Percentiles rank a stretch among this genome's conserved stretches.
Evolutionary conservation across 2,329 filamentous ascomycete genomes (phyloP).

Genomic region (Pseudovirgaria hyperparasitica): DNA sequence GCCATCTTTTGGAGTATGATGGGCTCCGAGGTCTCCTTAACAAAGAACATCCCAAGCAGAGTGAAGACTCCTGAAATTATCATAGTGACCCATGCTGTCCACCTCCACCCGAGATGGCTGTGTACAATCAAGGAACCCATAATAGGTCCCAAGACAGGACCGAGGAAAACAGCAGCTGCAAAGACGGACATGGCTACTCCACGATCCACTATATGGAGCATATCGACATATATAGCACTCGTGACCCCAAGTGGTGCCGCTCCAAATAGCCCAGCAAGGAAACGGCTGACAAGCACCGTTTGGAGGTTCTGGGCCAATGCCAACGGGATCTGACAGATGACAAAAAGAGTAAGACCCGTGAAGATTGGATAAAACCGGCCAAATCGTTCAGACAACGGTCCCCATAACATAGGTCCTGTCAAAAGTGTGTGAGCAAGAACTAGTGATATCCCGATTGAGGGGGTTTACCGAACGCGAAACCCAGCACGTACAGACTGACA

Average conservation of each 20-base stretch:
- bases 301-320: constrained; percentile 34
- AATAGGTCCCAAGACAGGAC: constrained; percentile 36
- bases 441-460: too few species aligned
- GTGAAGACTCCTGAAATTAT: constrained; percentile 20
- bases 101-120: constrained; percentile 21
- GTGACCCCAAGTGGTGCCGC: constrained; percentile 21
- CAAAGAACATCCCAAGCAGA: constrained; percentile 11
- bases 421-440: too few species aligned
- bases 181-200: constrained; percentile 24
- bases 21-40: constrained; percentile 19
- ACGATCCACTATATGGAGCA: constrained; percentile 15
- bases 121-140: constrained; percentile 22
- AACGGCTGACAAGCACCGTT: constrained; percentile 39
- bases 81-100: constrained; percentile 24
- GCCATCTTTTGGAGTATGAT: constrained; percentile 18
- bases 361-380: constrained; percentile 27
- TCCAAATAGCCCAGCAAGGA: constrained; percentile 39
- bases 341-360: constrained; percentile 21
- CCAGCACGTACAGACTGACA: constrained; percentile 34
- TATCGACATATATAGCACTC: constrained; percentile 10
- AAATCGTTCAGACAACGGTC: constrained; percentile 39
- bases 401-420: constrained; percentile 26
- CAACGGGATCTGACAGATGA: constrained; percentile 26
- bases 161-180: constrained; percentile 21
- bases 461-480: constrained; percentile 40